Evolutionary conservation across 441 rosid species (phyloP), one percentile per base, ranked within the genome.

Genomic region (Arabidopsis lyrata): DNA sequence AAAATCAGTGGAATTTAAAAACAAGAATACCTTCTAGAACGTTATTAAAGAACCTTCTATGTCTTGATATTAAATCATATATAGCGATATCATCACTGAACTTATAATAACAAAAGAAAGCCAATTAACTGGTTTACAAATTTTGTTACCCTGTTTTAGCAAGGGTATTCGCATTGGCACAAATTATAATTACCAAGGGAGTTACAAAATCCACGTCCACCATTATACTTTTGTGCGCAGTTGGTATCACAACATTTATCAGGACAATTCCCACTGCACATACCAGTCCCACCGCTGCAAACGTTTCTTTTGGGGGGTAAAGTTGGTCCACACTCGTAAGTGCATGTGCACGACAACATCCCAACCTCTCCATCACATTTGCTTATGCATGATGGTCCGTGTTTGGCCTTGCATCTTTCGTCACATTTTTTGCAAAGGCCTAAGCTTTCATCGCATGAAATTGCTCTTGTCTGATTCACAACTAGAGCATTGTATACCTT

Each of bases 371-470:
- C 1, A 3, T 57, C 57, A 47, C 77, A 64, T 11, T 1, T 16
- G 20, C 70, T 57, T 35, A 39, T 6, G 31, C 27, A 6, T 6
- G 66, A 56, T 61, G 63, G 63, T 3, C 74, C 69, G 4, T 67
- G 49, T 24, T 60, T 75, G 24, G 57, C 44, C 20, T 67, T 60
- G 22, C 78, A 75, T 53, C 13, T 61, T n/a, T 42, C 11, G 34
- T 75, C 63, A 13, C 78, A 75, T 16, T 34, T 32, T 22, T 32
- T 5, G 16, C 74, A 75, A 32, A 16, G 10, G 57, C 68, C 74
- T 34, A 75, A 6, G 12, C 41, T 32, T 2, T 60, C 69, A 8
- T 7, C 10, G 16, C 74, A 67, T 48, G 8, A 5, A 2, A 3
- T 0, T 74, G 73, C 72, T 58, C 53, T 14, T 14, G 18, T 58